Evolutionary conservation across 2,329 filamentous ascomycete genomes (phyloP).

Genomic region (Coniosporium tulheliwenetii): DNA sequence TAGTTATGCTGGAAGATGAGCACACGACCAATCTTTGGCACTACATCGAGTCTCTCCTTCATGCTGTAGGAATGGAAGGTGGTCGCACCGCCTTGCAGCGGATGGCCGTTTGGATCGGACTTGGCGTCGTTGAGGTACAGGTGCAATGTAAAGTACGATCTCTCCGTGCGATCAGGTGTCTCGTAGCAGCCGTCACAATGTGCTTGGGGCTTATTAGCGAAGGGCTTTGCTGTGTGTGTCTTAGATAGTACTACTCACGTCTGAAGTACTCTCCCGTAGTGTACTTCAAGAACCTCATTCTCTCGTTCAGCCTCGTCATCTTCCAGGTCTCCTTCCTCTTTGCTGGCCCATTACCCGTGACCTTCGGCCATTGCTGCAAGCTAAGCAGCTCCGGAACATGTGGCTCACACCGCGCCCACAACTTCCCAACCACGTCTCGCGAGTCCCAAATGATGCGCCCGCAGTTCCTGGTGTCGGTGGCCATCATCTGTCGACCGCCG

Average conservation of each 20-base stretch:
- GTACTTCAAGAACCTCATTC: constrained; percentile 54
- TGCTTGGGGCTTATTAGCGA: constrained; percentile 18
- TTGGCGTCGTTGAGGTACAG: constrained; percentile 36
- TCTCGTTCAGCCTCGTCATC: constrained; percentile 45
- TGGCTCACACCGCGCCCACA: no score
- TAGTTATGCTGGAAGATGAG: constrained; percentile 40
- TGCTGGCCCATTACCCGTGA: constrained; percentile 29
- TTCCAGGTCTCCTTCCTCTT: constrained; percentile 22
- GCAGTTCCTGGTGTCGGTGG: no score
- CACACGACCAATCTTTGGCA: constrained; percentile 34
- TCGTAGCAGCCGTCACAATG: constrained; percentile 54
- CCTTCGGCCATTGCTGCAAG: constrained; percentile 17
- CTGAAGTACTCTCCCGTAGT: constrained; percentile 57
- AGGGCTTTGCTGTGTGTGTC: background rate
- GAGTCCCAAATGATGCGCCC: no score
- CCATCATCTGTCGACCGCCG: no score
- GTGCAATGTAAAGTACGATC: constrained; percentile 39
- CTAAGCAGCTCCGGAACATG: constrained; percentile 16
- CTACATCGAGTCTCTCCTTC: constrained; percentile 23
- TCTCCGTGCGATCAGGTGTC: constrained; percentile 36
- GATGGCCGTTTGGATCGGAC: constrained; percentile 12
- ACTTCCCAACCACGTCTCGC: no score
- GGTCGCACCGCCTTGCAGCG: constrained; percentile 38
- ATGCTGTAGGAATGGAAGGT: constrained; percentile 27
- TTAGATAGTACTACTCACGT: constrained; percentile 12